Percentiles rank a stretch among this genome's conserved stretches.
Evolutionary conservation across 305 asterid genomes (phyloP).

Genomic region (Rubia peregrina): DNA sequence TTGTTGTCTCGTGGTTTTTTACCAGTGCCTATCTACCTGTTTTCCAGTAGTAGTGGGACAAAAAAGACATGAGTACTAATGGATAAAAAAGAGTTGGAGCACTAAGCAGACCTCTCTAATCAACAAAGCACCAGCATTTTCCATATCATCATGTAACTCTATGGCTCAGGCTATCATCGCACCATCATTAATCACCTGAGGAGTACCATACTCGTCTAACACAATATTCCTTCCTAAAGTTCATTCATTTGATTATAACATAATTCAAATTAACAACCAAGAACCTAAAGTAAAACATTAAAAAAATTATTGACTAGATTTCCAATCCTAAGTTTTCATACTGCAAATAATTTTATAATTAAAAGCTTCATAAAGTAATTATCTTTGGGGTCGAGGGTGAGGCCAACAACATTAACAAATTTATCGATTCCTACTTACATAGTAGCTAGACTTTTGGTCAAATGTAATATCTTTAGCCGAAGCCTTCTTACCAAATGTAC

Average conservation of each 20-base stretch:
- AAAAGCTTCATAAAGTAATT: slow-evolving; percentile 7
- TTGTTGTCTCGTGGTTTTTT: too few species aligned
- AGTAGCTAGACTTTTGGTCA: slow-evolving; percentile 64
- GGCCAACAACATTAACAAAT: slow-evolving; percentile 88
- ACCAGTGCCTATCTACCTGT: too few species aligned
- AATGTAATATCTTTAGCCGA: too few species aligned
- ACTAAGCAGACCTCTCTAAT: too few species aligned
- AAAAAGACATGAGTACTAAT: too few species aligned
- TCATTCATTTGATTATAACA: not conserved
- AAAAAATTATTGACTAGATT: too few species aligned
- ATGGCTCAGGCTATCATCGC: slow-evolving; percentile 95
- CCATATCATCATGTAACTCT: slow-evolving; percentile 27
- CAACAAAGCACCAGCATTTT: not conserved
- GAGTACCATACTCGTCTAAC: slow-evolving; percentile 79
- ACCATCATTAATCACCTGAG: slow-evolving; percentile 92
- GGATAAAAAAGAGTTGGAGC: too few species aligned
- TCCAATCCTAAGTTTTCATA: too few species aligned
- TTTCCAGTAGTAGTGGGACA: too few species aligned
- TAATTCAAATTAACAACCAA: too few species aligned
- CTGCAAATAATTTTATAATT: not conserved
- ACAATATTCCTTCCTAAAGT: slow-evolving; percentile 14
- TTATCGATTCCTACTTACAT: slow-evolving; percentile 88
- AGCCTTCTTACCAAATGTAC: too few species aligned
- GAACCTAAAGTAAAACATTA: too few species aligned
- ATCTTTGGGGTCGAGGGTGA: slow-evolving; percentile 98